These are phyloP conservation scores for Naganishia albida DNA, from an alignment of 1,284 basidiomycete species.

Conservation along the genomic window DNA sequence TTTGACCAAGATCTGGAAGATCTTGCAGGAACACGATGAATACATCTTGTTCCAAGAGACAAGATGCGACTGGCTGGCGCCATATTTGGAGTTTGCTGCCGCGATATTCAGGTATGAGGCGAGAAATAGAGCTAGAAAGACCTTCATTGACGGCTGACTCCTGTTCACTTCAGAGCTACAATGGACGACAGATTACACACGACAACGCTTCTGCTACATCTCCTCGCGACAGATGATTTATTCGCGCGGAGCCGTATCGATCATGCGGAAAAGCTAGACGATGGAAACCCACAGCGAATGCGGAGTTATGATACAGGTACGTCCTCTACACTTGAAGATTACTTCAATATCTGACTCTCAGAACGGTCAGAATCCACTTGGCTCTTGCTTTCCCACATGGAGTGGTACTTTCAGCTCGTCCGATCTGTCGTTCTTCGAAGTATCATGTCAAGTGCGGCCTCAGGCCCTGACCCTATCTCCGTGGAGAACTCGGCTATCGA, in stretches of 20 bases:
- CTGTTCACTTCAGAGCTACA: background rate
- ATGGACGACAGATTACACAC: constrained; percentile 21
- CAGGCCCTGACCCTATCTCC: background rate
- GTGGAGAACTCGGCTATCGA: constrained; percentile 1
- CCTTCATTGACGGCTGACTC: background rate
- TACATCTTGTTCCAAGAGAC: background rate
- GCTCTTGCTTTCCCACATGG: constrained; percentile 28
- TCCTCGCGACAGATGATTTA: constrained; percentile 13
- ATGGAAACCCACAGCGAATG: background rate
- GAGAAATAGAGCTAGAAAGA: background rate
- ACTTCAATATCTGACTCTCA: background rate
- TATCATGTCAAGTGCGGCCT: background rate
- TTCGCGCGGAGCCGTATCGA: constrained; percentile 3
- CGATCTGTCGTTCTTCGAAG: constrained; percentile 7
- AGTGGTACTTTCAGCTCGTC: constrained; percentile 29
- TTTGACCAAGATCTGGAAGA: constrained; percentile 6
- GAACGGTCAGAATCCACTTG: constrained; percentile 17
- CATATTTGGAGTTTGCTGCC: constrained; percentile 12
- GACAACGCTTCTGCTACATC: constrained; percentile 14
- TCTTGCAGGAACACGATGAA: background rate
- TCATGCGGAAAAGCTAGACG: background rate
- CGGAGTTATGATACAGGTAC: constrained; percentile 15
- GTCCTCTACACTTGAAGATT: background rate
- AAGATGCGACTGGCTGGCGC: background rate
- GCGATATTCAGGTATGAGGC: constrained; percentile 15